Evolutionary conservation across 1,139 yeast species (phyloP).

Genomic region (Magnusiomyces paraingens): DNA sequence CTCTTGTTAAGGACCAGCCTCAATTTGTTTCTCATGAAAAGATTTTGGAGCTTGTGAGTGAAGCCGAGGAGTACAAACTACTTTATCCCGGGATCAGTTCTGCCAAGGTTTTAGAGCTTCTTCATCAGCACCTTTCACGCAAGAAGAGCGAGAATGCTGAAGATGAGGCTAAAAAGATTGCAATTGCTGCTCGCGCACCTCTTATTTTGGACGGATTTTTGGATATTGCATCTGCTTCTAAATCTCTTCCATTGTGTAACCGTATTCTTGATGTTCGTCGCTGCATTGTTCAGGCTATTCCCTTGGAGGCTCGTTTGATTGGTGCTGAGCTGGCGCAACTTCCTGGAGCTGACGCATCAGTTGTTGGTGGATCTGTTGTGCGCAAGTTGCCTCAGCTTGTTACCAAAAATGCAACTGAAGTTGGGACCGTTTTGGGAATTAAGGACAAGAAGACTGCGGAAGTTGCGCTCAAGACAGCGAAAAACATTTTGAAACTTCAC

Average conservation of each 20-base stretch:
- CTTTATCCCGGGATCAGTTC: conserved; percentile 41
- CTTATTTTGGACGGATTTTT: conserved; percentile 63
- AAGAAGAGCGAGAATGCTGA: conserved; percentile 34
- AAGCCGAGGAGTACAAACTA: conserved; percentile 55
- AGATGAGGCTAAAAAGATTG: conserved; percentile 43
- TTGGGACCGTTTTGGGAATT: conserved; percentile 16
- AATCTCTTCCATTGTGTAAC: conserved; percentile 58
- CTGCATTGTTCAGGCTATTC: conserved; percentile 72
- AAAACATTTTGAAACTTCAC: conserved; percentile 62
- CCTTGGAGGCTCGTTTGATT: conserved; percentile 43
- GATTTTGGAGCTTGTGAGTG: conserved; percentile 55
- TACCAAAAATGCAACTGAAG: conserved; percentile 2
- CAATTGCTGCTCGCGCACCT: conserved; percentile 59
- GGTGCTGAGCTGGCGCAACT: conserved; percentile 70
- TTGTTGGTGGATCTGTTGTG: conserved; percentile 1
- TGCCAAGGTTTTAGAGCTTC: conserved; percentile 44
- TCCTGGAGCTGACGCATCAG: conserved; percentile 50
- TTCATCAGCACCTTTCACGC: conserved; percentile 54
- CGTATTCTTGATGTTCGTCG: conserved; percentile 64
- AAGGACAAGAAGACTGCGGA: conserved; percentile 32
- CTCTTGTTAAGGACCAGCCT: conserved; percentile 63
- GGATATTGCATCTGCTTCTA: conserved; percentile 76
- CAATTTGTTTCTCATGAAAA: conserved; percentile 52
- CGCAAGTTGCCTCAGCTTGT: conserved; percentile 7
- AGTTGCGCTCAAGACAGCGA: conserved; percentile 53